Percentiles rank a stretch among this genome's conserved stretches.
These are phyloP conservation scores for Fusarium concolor DNA, from an alignment of 2,329 filamentous ascomycete genomes.

Conservation along the genomic window DNA sequence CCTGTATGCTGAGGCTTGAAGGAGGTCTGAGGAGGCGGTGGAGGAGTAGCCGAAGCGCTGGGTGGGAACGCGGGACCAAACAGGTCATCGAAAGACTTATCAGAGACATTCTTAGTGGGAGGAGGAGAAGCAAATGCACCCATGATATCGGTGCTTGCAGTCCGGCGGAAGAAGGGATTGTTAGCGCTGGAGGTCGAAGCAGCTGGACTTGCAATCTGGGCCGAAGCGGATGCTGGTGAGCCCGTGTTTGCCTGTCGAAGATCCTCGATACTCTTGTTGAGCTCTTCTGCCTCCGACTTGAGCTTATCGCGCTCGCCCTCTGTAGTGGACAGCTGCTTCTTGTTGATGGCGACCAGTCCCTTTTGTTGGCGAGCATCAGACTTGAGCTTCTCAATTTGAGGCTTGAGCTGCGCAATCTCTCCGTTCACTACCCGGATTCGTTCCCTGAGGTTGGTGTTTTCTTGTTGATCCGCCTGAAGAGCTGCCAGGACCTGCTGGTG, in stretches of 20 bases:
- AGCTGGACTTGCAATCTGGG: conserved; percentile 75
- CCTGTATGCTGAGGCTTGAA: conserved; percentile 68
- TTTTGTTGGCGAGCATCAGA: conserved; percentile 95
- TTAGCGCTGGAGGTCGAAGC: conserved; percentile 78
- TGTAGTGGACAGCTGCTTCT: conserved; percentile 92
- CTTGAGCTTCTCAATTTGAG: conserved; percentile 91
- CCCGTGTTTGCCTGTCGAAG: conserved; percentile 63
- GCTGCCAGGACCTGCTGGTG: conserved; percentile 80
- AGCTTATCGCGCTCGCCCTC: conserved; percentile 91
- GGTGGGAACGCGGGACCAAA: conserved; percentile 77
- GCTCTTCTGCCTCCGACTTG: conserved; percentile 79
- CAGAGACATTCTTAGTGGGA: conserved; percentile 60
- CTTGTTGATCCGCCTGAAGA: conserved; percentile 87
- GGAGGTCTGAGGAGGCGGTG: conserved; percentile 55
- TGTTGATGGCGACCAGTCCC: conserved; percentile 96
- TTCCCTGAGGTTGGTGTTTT: conserved; percentile 88
- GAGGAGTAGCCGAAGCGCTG: conserved; percentile 56
- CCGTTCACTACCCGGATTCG: conserved; percentile 85
- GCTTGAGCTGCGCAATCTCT: conserved; percentile 85
- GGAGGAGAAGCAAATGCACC: conserved; percentile 64
- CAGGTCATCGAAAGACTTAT: conserved; percentile 85
- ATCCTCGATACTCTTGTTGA: conserved; percentile 72
- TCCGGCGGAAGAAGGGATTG: conserved; percentile 92
- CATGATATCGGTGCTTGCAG: conserved; percentile 70
- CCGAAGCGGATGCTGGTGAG: conserved; percentile 60